Conservation (phyloP, 805 yeast genomes). For the Starmerella lactis-condensi region DNA sequence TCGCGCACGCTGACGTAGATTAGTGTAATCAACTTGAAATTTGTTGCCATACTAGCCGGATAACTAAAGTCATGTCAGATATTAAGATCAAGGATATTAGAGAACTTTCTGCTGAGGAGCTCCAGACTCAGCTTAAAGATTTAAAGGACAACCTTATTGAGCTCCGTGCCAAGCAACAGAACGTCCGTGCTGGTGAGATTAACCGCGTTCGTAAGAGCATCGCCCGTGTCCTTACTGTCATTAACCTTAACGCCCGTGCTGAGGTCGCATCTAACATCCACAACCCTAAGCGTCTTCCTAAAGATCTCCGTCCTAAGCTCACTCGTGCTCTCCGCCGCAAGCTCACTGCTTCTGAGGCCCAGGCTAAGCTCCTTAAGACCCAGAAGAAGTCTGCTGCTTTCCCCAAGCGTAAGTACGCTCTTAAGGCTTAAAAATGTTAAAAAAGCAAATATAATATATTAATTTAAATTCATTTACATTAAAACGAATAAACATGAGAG, state of each 20-base stretch:
- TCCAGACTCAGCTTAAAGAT: slow-evolving; percentile 83
- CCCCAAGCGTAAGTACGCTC: slow-evolving; percentile 97
- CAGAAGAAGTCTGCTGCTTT: slow-evolving; percentile 82
- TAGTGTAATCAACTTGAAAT: no score
- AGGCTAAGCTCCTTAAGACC: slow-evolving; percentile 68
- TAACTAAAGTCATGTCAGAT: slow-evolving; percentile 14
- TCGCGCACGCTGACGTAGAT: no score
- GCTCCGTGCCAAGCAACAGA: slow-evolving; percentile 76
- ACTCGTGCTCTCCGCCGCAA: slow-evolving; percentile 99
- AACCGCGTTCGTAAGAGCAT: slow-evolving; percentile 94
- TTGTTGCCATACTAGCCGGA: neutral
- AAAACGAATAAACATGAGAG: no score
- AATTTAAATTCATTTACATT: no score
- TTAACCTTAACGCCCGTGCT: slow-evolving; percentile 92
- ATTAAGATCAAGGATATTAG: slow-evolving; percentile 90
- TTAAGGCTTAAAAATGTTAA: slow-evolving; percentile 99
- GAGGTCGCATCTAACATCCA: slow-evolving; percentile 89
- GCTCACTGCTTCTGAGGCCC: slow-evolving; percentile 72
- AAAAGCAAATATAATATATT: no score
- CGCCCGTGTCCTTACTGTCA: slow-evolving; percentile 93
- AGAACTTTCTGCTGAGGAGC: slow-evolving; percentile 91
- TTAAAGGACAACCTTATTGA: slow-evolving; percentile 91
- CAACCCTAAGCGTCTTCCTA: slow-evolving; percentile 72
- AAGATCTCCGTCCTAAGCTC: slow-evolving; percentile 98
- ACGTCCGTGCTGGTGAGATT: slow-evolving; percentile 62